phyloP scores from a whole-genome alignment of 176 grass and related monocot species.

The Eleusine coracana region DNA sequence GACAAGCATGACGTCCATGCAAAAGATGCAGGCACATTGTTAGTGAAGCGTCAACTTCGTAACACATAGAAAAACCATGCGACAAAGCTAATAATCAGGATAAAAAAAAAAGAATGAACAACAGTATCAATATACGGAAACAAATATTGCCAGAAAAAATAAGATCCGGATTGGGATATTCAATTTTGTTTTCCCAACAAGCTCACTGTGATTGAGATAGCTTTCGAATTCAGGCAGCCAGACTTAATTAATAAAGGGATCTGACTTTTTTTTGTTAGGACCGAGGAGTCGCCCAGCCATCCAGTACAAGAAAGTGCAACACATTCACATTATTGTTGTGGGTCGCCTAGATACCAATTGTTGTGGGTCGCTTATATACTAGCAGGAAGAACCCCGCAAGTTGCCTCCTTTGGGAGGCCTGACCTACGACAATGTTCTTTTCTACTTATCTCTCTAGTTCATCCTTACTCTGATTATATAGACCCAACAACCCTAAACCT shows the following conservation, averaged over 20 bases:
- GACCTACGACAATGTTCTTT: too few relatives aligned
- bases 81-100: background rate
- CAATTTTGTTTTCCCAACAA: background rate
- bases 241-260: slow-evolving; percentile 1
- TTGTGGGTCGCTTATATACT: too few relatives aligned
- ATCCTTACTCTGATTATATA: too few relatives aligned
- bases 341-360: too few relatives aligned
- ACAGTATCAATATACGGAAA: background rate
- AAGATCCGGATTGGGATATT: background rate
- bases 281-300: background rate
- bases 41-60: slow-evolving; percentile 38
- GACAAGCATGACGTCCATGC: slow-evolving; percentile 54
- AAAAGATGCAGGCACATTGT: slow-evolving; percentile 41
- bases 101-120: background rate
- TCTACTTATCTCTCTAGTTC: too few relatives aligned
- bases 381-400: too few relatives aligned
- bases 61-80: slow-evolving; percentile 1
- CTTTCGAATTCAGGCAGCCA: background rate
- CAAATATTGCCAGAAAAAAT: background rate
- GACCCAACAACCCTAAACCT: too few relatives aligned
- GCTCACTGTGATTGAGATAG: background rate
- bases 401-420: too few relatives aligned
- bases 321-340: background rate
- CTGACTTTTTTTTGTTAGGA: background rate
- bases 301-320: background rate